Evolutionary conservation across 371 early-diverging fungal species (phyloP).

Genomic region (Basidiobolus heterosporus): DNA sequence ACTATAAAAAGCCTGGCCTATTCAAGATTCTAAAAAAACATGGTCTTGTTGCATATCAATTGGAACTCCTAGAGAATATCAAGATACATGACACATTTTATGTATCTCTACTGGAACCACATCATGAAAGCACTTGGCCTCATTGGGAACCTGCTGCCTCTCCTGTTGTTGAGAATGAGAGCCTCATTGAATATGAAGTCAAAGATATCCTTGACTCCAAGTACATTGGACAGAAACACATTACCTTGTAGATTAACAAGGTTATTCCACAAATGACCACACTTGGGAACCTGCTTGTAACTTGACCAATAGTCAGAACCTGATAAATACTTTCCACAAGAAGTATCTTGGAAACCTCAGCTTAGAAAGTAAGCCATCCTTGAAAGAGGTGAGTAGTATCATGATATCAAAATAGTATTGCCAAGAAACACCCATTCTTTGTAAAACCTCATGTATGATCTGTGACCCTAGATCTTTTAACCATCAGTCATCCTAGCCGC

Average conservation of each 20-base stretch:
- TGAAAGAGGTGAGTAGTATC: too few species aligned
- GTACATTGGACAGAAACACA: background rate
- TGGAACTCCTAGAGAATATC: background rate
- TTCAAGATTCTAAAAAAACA: background rate
- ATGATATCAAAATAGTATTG: too few species aligned
- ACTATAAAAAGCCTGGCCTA: background rate
- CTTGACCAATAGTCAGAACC: background rate
- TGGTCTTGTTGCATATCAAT: background rate
- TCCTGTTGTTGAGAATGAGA: background rate
- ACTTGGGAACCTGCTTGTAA: constrained; percentile 2
- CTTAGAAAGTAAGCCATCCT: too few species aligned
- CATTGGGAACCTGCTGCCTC: background rate
- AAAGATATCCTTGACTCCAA: background rate
- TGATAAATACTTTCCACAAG: too few species aligned
- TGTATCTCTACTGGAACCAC: background rate
- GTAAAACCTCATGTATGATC: too few species aligned
- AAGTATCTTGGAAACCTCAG: too few species aligned
- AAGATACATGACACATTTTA: constrained; percentile 1
- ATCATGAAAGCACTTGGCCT: background rate
- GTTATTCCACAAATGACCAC: background rate
- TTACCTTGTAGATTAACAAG: constrained; percentile 3
- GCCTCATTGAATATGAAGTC: too few species aligned
- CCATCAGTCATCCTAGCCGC: too few species aligned
- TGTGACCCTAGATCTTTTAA: too few species aligned
- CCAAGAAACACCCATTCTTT: too few species aligned